These are phyloP conservation scores for Neoscytalidium dimidiatum DNA, from an alignment of 2,329 filamentous ascomycete species.

Conservation along the genomic window DNA sequence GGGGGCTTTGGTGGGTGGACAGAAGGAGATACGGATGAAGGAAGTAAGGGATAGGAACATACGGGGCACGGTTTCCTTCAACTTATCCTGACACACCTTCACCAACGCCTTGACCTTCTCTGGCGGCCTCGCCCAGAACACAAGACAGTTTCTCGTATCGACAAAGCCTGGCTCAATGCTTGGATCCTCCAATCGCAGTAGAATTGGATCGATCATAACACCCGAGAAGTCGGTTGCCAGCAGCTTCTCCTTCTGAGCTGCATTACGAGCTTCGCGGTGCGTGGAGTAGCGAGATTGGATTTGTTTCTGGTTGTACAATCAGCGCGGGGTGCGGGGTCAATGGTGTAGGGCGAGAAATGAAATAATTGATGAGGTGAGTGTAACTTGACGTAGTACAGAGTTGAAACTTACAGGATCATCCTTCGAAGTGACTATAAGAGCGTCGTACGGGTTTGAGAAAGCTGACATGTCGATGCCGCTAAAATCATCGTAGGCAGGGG, in stretches of 20 bases:
- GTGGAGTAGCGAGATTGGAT: constrained; percentile 72
- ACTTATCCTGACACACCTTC: constrained; percentile 65
- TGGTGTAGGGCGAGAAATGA: neutral
- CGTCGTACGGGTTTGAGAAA: constrained; percentile 73
- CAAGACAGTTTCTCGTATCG: constrained; percentile 79
- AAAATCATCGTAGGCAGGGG: constrained; percentile 36
- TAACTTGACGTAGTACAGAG: neutral
- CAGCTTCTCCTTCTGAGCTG: constrained; percentile 73
- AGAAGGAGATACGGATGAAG: neutral
- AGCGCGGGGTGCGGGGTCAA: neutral
- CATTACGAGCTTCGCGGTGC: constrained; percentile 75
- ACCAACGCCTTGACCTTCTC: constrained; percentile 69
- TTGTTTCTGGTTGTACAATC: constrained; percentile 49
- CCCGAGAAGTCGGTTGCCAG: constrained; percentile 67
- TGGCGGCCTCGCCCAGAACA: constrained; percentile 86
- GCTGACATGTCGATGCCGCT: constrained; percentile 37
- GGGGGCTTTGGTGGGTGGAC: neutral
- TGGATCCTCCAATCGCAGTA: constrained; percentile 68
- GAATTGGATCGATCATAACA: constrained; percentile 73
- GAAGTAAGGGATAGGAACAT: constrained; percentile 34
- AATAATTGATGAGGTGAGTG: neutral
- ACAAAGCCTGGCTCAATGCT: constrained; percentile 66
- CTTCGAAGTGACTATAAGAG: constrained; percentile 68
- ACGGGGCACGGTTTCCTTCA: constrained; percentile 70
- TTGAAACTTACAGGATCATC: constrained; percentile 62